Conservation (phyloP, 2,329 filamentous ascomycete species). For the Phialocephala sp. region DNA sequence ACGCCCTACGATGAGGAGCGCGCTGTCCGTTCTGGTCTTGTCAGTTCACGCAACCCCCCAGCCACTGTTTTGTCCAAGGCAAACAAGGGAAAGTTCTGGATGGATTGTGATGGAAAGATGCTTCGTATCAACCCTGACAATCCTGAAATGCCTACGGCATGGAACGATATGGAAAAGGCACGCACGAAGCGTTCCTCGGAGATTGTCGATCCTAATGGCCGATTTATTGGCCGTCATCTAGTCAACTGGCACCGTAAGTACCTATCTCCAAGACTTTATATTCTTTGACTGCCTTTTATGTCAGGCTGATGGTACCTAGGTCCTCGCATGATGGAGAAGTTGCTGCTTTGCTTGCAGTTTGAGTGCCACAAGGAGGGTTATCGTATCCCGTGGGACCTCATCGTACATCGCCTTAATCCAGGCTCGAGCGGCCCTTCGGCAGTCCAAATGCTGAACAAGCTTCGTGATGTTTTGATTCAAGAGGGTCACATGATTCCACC, state of each 20-base stretch:
- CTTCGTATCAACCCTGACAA: not conserved
- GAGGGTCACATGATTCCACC: constrained; percentile 43
- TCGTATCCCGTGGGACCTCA: constrained; percentile 37
- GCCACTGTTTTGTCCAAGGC: not conserved
- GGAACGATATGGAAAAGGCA: constrained; percentile 19
- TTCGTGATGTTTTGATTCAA: constrained; percentile 32
- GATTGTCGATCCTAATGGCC: constrained; percentile 41
- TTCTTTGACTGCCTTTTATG: not conserved
- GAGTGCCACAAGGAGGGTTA: constrained; percentile 41
- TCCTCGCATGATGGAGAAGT: constrained; percentile 53
- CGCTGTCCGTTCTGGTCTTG: not conserved
- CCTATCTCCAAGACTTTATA: not conserved
- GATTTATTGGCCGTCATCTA: constrained; percentile 46
- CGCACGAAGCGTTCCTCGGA: constrained; percentile 11
- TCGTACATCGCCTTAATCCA: constrained; percentile 37
- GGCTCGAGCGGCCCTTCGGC: constrained; percentile 34
- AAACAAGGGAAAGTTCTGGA: not conserved
- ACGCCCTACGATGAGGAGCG: not conserved
- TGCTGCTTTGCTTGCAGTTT: constrained; percentile 49
- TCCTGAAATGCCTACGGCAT: not conserved
- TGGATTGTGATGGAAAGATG: not conserved
- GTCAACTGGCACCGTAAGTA: constrained; percentile 53
- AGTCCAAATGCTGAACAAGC: constrained; percentile 36
- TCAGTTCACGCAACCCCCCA: not conserved
- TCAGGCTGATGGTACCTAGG: constrained; percentile 41